Evolutionary conservation across 1,139 yeast species (phyloP), one percentile per base, ranked within the genome.

Genomic region (Geotrichum candidum): DNA sequence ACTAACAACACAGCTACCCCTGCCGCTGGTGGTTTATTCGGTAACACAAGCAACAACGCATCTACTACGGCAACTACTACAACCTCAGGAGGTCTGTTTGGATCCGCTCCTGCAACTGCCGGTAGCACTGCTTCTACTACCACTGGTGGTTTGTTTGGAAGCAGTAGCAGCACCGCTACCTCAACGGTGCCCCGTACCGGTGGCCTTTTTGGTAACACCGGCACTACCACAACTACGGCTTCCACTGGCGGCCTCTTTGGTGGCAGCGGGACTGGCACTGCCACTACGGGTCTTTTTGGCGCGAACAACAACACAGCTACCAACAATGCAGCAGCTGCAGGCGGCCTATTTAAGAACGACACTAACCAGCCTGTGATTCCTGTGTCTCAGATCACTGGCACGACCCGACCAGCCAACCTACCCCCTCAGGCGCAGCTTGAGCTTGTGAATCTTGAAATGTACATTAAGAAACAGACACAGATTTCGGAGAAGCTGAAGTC

Each of bases 331-430:
- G 67, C 53, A 65, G 62, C 58, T 67, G 66, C 58, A 31, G 65
- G 65, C 48, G 54, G 60, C 57, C 54, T 56, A 60, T 60, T 41
- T 64, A 67, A 59, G 68, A 68, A 22, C 57, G 18, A 70, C 65
- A 45, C 57, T 60, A 70, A 66, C 60, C 68, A 65, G 53, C 59
- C 65, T 27, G 27, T 51, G 55, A 31, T 56, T 46, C 64, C 70
- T 69, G 58, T 71, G 67, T 59, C 70, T 3, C 87, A 84, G 55
- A 80, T 91, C 60, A 88, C 94, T 2, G 88, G 96, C 5, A 84
- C 92, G 82, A 90, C 97, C 0, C 81, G 96, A 60, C 94, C 92
- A 2, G 86, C 88, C 13, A 98, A 92, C 67, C 80, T 94, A 56
- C 96, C 98, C 0, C 85, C 81, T 53, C 83, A 82, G 13, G 80